These are phyloP conservation scores for Termitomyces sp. DNA, from an alignment of 768 basidiomycete genomes.

Conservation along the genomic window DNA sequence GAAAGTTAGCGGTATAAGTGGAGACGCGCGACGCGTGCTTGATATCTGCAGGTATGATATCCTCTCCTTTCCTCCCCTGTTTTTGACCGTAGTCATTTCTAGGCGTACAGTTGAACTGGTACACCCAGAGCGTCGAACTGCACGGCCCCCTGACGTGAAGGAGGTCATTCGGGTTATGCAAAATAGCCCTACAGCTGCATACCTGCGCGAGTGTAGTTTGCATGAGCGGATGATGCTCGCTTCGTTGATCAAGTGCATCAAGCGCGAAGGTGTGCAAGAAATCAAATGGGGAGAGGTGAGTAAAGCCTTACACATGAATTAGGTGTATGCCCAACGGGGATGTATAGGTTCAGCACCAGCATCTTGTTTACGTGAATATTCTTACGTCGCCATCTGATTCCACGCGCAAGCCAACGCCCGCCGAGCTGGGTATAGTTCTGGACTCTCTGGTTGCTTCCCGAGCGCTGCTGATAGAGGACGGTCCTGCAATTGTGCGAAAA, in stretches of 20 bases:
- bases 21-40: conserved; percentile 88
- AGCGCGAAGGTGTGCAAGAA: conserved; percentile 81
- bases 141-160: conserved; percentile 65
- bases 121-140: conserved; percentile 42
- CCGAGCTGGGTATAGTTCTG: conserved; percentile 65
- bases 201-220: conserved; percentile 74
- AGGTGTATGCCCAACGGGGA: background rate
- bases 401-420: conserved; percentile 46
- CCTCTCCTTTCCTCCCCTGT: background rate
- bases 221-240: conserved; percentile 89
- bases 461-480: conserved; percentile 71
- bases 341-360: conserved; percentile 62
- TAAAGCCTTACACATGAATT: background rate
- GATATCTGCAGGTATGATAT: conserved; percentile 81
- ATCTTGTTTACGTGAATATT: conserved; percentile 60
- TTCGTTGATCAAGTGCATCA: conserved; percentile 74
- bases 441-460: conserved; percentile 74
- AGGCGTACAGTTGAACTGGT: conserved; percentile 85
- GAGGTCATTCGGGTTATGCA: conserved; percentile 83
- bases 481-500: conserved; percentile 47
- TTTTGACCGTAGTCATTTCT: background rate
- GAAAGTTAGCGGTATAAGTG: conserved; percentile 68
- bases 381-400: conserved; percentile 59
- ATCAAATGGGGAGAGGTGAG: conserved; percentile 79
- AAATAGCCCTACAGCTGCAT: conserved; percentile 85